A percentile compares a stretch with the other conserved stretches of the same genome.
Conservation (phyloP, 495 filamentous ascomycete species). For the Cercophora sp. region DNA sequence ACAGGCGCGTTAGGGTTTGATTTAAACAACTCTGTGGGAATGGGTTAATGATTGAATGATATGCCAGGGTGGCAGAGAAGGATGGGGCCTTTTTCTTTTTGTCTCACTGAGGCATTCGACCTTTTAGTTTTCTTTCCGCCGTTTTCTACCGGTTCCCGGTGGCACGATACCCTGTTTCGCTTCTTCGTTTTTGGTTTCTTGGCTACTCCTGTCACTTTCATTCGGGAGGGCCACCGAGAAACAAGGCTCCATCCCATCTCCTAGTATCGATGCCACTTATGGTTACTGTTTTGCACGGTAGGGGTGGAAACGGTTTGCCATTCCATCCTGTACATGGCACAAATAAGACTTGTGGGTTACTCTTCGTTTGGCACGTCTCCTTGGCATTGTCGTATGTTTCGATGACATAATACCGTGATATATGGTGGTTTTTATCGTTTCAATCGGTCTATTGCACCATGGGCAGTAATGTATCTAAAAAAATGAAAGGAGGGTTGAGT, state of each 20-base stretch:
- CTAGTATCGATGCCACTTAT: not conserved
- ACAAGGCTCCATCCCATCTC: not conserved
- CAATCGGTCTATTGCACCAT: too few relatives aligned
- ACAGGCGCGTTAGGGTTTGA: conserved; percentile 11
- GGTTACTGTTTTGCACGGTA: too few relatives aligned
- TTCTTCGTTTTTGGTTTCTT: conserved; percentile 3
- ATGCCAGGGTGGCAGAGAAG: not conserved
- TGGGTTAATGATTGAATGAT: conserved; percentile 20
- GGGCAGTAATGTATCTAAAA: too few relatives aligned
- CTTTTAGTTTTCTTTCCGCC: conserved; percentile 8
- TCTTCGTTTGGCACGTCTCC: too few relatives aligned
- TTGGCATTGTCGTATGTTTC: too few relatives aligned
- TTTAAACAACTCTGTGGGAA: not conserved
- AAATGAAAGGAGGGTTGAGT: too few relatives aligned
- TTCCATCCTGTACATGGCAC: too few relatives aligned
- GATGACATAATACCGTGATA: too few relatives aligned
- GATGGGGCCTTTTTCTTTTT: conserved; percentile 9
- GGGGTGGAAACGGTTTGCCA: too few relatives aligned
- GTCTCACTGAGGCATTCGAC: conserved; percentile 3
- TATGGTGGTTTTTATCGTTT: too few relatives aligned
- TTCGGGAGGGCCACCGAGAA: conserved; percentile 1
- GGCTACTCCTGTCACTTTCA: not conserved
- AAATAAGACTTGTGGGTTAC: too few relatives aligned
- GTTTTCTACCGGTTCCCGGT: conserved; percentile 9
- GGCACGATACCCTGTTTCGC: conserved; percentile 16